Conservation (phyloP, 345 rosid genomes). For the Gossypium arboreum region DNA sequence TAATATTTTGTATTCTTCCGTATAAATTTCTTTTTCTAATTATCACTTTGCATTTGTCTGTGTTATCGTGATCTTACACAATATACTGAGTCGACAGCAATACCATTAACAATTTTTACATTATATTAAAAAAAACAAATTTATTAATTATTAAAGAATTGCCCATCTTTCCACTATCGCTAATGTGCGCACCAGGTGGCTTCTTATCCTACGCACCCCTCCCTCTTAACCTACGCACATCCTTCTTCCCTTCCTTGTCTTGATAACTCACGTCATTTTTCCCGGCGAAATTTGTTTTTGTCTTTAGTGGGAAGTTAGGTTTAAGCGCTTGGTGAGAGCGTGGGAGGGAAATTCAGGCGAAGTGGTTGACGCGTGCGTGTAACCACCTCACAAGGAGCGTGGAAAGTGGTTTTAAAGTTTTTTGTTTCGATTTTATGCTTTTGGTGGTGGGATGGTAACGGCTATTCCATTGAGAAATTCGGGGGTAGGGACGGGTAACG, state of each 20-base stretch:
- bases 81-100: constrained; percentile 28
- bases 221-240: constrained; percentile 20
- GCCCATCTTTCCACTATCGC: constrained; percentile 36
- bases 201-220: constrained; percentile 19
- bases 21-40: neutral
- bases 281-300: neutral
- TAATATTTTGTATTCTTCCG: neutral
- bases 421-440: neutral
- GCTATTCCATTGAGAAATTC: neutral
- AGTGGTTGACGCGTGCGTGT: neutral
- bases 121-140: neutral
- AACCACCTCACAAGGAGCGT: neutral
- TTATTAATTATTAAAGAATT: neutral
- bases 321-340: constrained; percentile 5
- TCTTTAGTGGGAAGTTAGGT: neutral
- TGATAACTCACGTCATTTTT: constrained; percentile 1
- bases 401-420: neutral
- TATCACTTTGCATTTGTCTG: neutral
- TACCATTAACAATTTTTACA: neutral
- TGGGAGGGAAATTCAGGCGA: neutral
- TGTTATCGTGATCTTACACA: constrained; percentile 28
- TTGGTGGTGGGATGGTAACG: neutral
- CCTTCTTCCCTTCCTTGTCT: neutral
- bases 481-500: no score
- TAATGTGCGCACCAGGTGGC: constrained; percentile 36